Base-by-base conservation (phyloP, 2,329 filamentous ascomycete species). In the Claviceps humidiphila region DNA sequence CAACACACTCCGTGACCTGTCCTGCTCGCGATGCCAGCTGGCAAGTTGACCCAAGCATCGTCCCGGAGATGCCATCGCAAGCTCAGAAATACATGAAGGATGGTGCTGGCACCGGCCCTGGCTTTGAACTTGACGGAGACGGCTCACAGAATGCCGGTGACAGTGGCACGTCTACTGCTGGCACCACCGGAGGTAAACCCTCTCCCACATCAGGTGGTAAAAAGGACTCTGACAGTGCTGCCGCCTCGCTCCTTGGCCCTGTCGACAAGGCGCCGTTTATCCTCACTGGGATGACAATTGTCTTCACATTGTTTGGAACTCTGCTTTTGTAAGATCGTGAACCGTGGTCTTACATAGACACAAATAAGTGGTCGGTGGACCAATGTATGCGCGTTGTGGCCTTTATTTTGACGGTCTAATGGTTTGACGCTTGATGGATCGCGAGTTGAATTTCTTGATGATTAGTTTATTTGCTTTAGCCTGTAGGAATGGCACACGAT, bases 71-170 rank as follows among this genome's bases (percentile, higher is more conserved):
- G 54, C 78, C 78, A 40, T 56, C 66, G 0, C 66, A 66, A 30
- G 78, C 78, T 34, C 56, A 71, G 58, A 72, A 76, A 69, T 79
- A 70, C 68, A 74, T 81, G 71, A 70, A 66, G 39, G 61, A 68
- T 8, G 77, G 78, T 59, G 77, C 77, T 47, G 77, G 77, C 38
- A 59, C 62, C 1, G 78, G 76, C 2, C 75, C 76, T 13, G 78
- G 78, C 57, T 70, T 81, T 17, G 66, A 65, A 2, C 70, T 81
- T 16, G 65, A 64, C 3, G 77, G 77, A 5, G 59, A 63, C 20
- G 78, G 78, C 24, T 81, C 78, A 22, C 77, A 81, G 67, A 70
- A 74, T 49, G 70, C 73, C 11, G 69, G 66, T 5, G 71, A 68
- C 60, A 68, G 70, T 51, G 70, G 74, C 45, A 72, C 71, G 17